Evolutionary conservation across 2,329 filamentous ascomycete genomes (phyloP).

Genomic region (Curvularia eragrostidis): DNA sequence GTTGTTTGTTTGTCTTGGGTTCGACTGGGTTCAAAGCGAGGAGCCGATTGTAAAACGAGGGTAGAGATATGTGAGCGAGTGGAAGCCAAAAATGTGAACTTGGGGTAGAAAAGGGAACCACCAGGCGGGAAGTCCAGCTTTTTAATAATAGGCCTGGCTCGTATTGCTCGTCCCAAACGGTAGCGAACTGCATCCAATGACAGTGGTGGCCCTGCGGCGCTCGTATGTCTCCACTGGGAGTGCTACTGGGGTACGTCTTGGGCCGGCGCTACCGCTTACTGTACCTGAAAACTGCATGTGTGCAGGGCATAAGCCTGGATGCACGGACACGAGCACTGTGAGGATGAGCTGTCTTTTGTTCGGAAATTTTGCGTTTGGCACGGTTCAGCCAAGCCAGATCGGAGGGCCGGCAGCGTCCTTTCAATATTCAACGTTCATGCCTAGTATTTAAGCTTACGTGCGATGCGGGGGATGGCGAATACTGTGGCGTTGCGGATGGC

Average conservation of each 20-base stretch:
- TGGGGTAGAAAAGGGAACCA: neutral
- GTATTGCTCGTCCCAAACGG: conserved; percentile 22
- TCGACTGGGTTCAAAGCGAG: conserved; percentile 8
- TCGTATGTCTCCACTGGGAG: conserved; percentile 14
- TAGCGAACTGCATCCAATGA: conserved; percentile 23
- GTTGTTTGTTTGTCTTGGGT: neutral
- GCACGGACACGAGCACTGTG: conserved; percentile 17
- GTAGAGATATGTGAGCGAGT: neutral
- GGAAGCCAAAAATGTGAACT: conserved; percentile 1
- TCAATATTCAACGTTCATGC: neutral
- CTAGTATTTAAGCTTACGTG: neutral
- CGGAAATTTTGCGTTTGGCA: conserved; percentile 10
- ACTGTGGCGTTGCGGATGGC: neutral
- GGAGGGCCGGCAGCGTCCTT: conserved; percentile 7
- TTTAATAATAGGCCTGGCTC: conserved; percentile 16
- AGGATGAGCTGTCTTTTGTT: neutral
- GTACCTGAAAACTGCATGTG: conserved; percentile 2
- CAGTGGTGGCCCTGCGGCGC: conserved; percentile 7
- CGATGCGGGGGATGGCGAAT: neutral
- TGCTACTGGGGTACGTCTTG: conserved; percentile 19
- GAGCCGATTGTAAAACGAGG: conserved; percentile 7
- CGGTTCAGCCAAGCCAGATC: conserved; percentile 12
- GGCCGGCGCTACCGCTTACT: conserved; percentile 22
- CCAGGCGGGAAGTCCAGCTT: conserved; percentile 8
- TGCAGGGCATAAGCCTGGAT: conserved; percentile 17